Percentiles rank a stretch among this genome's conserved stretches.
These are phyloP conservation scores for Sporisorium reilianum DNA, from an alignment of 1,284 basidiomycete species.

Conservation along the genomic window DNA sequence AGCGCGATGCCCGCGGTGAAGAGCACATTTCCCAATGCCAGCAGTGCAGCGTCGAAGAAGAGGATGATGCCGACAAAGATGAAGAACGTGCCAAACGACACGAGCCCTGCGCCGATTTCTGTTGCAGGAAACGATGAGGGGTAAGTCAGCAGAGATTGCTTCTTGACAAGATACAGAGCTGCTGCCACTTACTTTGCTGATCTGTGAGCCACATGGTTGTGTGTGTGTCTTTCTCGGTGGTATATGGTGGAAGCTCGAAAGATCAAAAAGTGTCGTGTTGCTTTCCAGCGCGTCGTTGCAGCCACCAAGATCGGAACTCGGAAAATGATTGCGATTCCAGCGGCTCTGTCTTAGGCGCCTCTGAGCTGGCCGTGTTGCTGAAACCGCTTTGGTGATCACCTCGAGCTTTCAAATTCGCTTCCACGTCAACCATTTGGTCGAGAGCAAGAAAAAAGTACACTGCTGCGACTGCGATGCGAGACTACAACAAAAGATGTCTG, in stretches of 20 bases:
- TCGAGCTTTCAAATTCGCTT: constrained; percentile 2
- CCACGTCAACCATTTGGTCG: constrained; percentile 6
- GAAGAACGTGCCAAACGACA: constrained; percentile 95
- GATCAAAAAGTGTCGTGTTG: background rate
- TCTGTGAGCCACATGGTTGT: constrained; percentile 68
- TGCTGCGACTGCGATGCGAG: constrained; percentile 2
- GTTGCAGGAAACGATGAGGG: too few relatives aligned
- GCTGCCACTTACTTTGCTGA: constrained; percentile 64
- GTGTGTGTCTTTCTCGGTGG: background rate
- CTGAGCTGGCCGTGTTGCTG: background rate
- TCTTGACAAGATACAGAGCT: too few relatives aligned
- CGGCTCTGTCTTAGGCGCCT: background rate
- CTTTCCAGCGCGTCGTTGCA: constrained; percentile 3
- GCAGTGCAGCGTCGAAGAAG: constrained; percentile 95
- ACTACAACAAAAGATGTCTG: constrained; percentile 1
- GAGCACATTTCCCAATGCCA: constrained; percentile 87
- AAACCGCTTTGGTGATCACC: too few relatives aligned
- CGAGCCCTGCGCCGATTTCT: constrained; percentile 81
- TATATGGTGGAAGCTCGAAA: constrained; percentile 13
- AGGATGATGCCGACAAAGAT: constrained; percentile 95
- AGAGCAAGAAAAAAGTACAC: constrained; percentile 4
- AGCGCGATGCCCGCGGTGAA: constrained; percentile 68
- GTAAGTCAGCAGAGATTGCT: too few relatives aligned
- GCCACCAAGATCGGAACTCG: background rate
- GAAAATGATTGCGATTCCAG: background rate